Evolutionary conservation across 106 monocot species (phyloP).

Genomic region (Allium cepa): DNA sequence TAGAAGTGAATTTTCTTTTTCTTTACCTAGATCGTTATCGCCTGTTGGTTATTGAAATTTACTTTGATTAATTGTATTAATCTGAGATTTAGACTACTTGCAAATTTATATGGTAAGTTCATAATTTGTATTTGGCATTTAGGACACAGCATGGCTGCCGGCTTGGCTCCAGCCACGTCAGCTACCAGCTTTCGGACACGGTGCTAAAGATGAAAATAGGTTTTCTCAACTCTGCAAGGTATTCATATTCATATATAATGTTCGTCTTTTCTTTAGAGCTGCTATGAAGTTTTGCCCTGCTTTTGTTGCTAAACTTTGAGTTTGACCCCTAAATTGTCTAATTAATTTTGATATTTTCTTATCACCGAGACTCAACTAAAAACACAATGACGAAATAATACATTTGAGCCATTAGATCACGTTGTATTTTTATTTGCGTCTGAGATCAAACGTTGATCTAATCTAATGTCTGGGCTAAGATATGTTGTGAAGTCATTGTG

Average conservation of each 20-base stretch:
- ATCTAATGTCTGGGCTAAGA: no score
- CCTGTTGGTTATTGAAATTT: not conserved
- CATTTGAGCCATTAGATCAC: no score
- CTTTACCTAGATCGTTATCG: not conserved
- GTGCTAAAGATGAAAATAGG: conserved; percentile 6
- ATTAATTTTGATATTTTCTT: no score
- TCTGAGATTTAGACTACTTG: not conserved
- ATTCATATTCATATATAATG: not conserved
- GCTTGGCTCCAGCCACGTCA: conserved; percentile 52
- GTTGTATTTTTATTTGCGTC: no score
- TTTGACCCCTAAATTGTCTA: no score
- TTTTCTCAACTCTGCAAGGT: conserved; percentile 21
- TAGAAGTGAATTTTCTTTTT: not conserved
- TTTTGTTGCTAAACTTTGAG: no score
- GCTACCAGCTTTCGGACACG: conserved; percentile 1
- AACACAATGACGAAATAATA: no score
- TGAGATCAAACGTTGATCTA: no score
- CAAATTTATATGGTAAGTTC: not conserved
- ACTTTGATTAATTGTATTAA: not conserved
- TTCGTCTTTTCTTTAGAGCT: no score
- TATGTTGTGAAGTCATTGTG: no score
- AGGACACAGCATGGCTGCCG: conserved; percentile 42
- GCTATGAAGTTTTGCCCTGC: no score
- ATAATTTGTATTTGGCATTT: conserved; percentile 1
- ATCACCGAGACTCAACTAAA: no score